Conservation (phyloP, 1,139 yeast genomes). For the Pichia sp. region DNA sequence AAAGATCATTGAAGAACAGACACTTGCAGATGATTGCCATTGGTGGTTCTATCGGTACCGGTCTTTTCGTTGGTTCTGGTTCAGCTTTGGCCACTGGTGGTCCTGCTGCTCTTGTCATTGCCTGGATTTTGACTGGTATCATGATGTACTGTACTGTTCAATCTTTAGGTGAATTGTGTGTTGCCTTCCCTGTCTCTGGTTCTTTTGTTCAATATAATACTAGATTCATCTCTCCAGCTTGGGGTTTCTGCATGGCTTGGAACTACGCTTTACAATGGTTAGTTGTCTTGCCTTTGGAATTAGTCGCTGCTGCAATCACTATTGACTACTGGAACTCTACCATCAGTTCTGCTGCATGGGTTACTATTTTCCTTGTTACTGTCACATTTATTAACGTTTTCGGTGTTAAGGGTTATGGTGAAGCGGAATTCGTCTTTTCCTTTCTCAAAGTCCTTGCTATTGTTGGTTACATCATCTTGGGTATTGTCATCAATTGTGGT, state of each 20-base stretch:
- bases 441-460: conserved; percentile 55
- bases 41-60: conserved; percentile 82
- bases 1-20: conserved; percentile 53
- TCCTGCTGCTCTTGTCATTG: conserved; percentile 57
- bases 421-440: conserved; percentile 58
- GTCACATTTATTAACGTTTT: conserved; percentile 50
- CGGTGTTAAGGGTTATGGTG: conserved; percentile 61
- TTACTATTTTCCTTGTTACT: conserved; percentile 51
- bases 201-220: conserved; percentile 64
- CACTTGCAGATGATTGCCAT: conserved; percentile 81
- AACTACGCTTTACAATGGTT: conserved; percentile 67
- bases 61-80: conserved; percentile 57
- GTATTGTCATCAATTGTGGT: conserved; percentile 62
- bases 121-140: conserved; percentile 41
- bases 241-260: conserved; percentile 74
- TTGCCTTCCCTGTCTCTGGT: conserved; percentile 62
- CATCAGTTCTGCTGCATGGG: conserved; percentile 61
- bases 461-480: conserved; percentile 61
- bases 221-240: conserved; percentile 58
- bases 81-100: conserved; percentile 58
- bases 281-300: conserved; percentile 59
- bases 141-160: conserved; percentile 62
- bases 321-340: conserved; percentile 56
- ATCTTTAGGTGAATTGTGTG: conserved; percentile 61
- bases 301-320: conserved; percentile 65